phyloP scores from a whole-genome alignment of 2,329 filamentous ascomycete genomes.

The Zopfia rhizophila region DNA sequence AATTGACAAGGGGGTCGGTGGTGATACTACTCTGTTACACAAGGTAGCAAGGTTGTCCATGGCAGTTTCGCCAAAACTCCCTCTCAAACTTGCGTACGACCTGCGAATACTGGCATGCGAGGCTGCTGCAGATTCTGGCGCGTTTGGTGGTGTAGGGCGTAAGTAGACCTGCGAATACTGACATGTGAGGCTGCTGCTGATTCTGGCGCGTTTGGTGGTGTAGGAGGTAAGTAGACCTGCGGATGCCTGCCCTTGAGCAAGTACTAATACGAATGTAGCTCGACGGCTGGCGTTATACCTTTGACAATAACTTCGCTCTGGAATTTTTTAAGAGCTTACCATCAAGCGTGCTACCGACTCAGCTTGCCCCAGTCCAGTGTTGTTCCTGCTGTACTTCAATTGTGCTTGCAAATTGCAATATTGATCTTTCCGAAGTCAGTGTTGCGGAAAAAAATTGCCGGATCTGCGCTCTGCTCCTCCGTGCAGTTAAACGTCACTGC shows the following conservation, averaged over 20 bases:
- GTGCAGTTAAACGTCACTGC: conserved; percentile 5
- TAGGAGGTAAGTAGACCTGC: conserved; percentile 3
- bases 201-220: conserved; percentile 9
- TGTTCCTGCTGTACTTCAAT: conserved; percentile 11
- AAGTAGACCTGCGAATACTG: conserved; percentile 12
- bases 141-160: conserved; percentile 13
- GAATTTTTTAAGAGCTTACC: conserved; percentile 8
- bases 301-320: conserved; percentile 9
- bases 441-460: conserved; percentile 9
- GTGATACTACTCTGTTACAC: no score
- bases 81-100: no score
- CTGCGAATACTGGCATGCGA: conserved; percentile 5
- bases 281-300: conserved; percentile 5
- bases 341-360: conserved; percentile 4
- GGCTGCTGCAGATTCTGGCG: conserved; percentile 4
- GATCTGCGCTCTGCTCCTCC: conserved; percentile 13
- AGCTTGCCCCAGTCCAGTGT: conserved; percentile 10
- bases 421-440: conserved; percentile 11
- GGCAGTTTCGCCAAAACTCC: no score
- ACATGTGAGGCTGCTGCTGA: conserved; percentile 11
- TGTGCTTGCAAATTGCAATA: conserved; percentile 7
- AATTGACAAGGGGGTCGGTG: no score
- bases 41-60: no score
- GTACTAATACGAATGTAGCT: conserved; percentile 10
- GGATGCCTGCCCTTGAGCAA: conserved; percentile 6